Conservation (phyloP, 148 eudicot species). For the Limonium bicolor region DNA sequence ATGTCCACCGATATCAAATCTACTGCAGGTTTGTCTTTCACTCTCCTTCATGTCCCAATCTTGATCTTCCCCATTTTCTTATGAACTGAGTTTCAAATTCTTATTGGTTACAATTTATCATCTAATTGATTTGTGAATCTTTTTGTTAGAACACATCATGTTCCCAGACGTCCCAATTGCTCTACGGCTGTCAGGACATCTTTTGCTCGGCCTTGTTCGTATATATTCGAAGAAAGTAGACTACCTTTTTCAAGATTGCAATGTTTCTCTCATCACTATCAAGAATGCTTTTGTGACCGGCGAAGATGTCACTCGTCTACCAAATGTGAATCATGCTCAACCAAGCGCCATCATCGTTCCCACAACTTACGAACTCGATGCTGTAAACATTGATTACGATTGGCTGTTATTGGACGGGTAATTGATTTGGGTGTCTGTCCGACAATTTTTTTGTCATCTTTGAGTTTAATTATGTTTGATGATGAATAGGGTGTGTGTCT, state of each 20-base stretch:
- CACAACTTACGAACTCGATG: slow-evolving; percentile 61
- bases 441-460: background rate
- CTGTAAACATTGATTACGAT: slow-evolving; percentile 32
- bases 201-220: slow-evolving; percentile 79
- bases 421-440: slow-evolving; percentile 23
- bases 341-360: slow-evolving; percentile 73
- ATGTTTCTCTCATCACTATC: slow-evolving; percentile 27
- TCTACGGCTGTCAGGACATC: slow-evolving; percentile 81
- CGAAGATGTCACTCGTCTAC: slow-evolving; percentile 53
- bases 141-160: slow-evolving; percentile 51
- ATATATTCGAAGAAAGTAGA: slow-evolving; percentile 88
- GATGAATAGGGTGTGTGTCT: no score
- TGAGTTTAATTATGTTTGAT: background rate
- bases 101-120: background rate
- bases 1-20: slow-evolving; percentile 50
- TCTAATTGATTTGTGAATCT: background rate
- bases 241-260: slow-evolving; percentile 71
- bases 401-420: no score
- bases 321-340: slow-evolving; percentile 69
- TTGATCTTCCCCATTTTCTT: background rate
- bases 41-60: background rate
- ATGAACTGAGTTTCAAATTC: no score
- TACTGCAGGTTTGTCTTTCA: slow-evolving; percentile 47
- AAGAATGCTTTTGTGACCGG: slow-evolving; percentile 32
- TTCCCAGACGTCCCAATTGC: slow-evolving; percentile 90